Percentiles rank a stretch among this genome's conserved stretches.
Conservation (phyloP, 768 basidiomycete species). For the Udeniomyces megalosporus region DNA sequence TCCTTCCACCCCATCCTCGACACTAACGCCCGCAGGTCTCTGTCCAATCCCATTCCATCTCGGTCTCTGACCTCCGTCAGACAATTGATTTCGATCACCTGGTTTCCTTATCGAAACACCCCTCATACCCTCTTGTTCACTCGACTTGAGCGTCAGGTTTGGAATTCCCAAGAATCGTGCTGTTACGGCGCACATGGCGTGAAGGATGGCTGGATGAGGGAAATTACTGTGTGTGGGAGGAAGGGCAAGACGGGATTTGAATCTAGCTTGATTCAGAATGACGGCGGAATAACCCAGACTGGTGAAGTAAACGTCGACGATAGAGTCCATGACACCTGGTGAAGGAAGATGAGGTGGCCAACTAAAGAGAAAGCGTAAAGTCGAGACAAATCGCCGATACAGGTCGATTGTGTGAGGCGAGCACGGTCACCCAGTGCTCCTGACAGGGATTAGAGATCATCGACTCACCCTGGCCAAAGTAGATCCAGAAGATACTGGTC, state of each 20-base stretch:
- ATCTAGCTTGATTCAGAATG: neutral
- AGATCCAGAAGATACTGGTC: neutral
- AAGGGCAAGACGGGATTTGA: constrained; percentile 3
- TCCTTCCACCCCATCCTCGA: neutral
- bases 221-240: constrained; percentile 10
- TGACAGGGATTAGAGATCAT: neutral
- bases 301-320: neutral
- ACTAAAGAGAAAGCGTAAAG: neutral
- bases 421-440: too few relatives aligned
- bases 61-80: neutral
- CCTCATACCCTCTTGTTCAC: neutral
- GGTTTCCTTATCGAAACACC: neutral
- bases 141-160: neutral
- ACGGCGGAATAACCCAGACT: neutral
- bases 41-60: neutral
- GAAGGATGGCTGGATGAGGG: constrained; percentile 10
- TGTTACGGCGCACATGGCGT: constrained; percentile 5
- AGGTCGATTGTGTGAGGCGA: neutral
- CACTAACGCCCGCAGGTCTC: neutral
- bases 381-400: neutral
- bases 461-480: constrained; percentile 2
- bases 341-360: constrained; percentile 8
- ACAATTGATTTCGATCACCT: neutral
- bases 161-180: neutral
- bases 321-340: neutral